A percentile compares a stretch with the other conserved stretches of the same genome.
Conservation (phyloP, 1,284 basidiomycete species). For the Tilletia walkeri region DNA sequence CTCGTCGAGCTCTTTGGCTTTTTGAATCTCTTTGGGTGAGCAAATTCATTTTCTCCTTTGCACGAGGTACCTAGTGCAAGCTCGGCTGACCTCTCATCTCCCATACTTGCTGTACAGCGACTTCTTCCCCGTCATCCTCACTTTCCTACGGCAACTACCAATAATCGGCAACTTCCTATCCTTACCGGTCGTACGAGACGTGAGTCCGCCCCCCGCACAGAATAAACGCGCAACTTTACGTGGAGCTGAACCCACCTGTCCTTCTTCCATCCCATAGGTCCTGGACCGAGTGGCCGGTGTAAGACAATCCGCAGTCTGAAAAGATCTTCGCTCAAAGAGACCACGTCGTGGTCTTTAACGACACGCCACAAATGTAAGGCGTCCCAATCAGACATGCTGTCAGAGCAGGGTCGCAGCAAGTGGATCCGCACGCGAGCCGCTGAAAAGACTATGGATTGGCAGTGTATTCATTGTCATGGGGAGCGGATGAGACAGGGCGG, state of each 20-base stretch:
- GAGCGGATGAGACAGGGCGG: too few relatives aligned
- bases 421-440: too few relatives aligned
- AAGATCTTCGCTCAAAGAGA: neutral
- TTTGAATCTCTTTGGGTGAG: constrained; percentile 93
- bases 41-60: constrained; percentile 26
- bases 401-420: too few relatives aligned
- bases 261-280: constrained; percentile 37
- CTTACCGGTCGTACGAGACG: constrained; percentile 64
- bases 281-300: constrained; percentile 57
- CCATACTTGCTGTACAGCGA: constrained; percentile 64
- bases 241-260: neutral
- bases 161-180: constrained; percentile 83
- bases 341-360: too few relatives aligned
- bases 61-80: neutral
- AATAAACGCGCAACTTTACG: neutral
- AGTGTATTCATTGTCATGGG: too few relatives aligned
- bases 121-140: constrained; percentile 98
- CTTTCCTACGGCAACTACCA: constrained; percentile 90
- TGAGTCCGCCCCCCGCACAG: constrained; percentile 30
- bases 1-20: constrained; percentile 81
- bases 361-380: too few relatives aligned
- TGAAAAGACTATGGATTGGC: too few relatives aligned
- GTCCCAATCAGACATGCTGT: too few relatives aligned
- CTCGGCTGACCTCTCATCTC: neutral
- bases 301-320: constrained; percentile 57